Percentiles rank a stretch among this genome's conserved stretches.
Evolutionary conservation across 768 basidiomycete genomes (phyloP).

Genomic region (Termitomyces sp.): DNA sequence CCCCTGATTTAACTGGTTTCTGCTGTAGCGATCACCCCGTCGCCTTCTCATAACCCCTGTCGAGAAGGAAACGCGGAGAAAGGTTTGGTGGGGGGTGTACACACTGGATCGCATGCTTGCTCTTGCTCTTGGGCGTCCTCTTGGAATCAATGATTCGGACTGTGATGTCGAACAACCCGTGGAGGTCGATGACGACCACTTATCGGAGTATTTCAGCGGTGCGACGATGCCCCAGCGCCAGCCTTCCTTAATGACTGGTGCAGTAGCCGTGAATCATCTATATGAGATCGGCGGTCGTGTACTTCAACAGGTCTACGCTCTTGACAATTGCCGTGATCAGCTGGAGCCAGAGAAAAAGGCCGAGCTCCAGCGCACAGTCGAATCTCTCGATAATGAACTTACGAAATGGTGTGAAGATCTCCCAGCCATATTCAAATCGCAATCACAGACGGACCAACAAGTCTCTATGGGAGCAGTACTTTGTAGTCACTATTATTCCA

Average conservation of each 20-base stretch:
- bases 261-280: slow-evolving; percentile 66
- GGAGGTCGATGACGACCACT: slow-evolving; percentile 75
- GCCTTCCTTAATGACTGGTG: slow-evolving; percentile 77
- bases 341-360: slow-evolving; percentile 68
- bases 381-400: slow-evolving; percentile 70
- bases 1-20: slow-evolving; percentile 14
- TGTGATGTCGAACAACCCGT: slow-evolving; percentile 86
- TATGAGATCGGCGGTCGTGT: slow-evolving; percentile 85
- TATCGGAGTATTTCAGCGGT: slow-evolving; percentile 69
- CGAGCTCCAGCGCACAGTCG: slow-evolving; percentile 75
- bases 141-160: slow-evolving; percentile 85
- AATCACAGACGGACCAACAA: slow-evolving; percentile 69
- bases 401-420: slow-evolving; percentile 81
- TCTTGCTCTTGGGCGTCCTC: slow-evolving; percentile 80
- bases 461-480: slow-evolving; percentile 82
- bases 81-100: slow-evolving; percentile 95
- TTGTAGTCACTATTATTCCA: slow-evolving; percentile 86
- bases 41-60: slow-evolving; percentile 63
- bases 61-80: slow-evolving; percentile 85
- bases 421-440: slow-evolving; percentile 69
- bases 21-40: slow-evolving; percentile 69
- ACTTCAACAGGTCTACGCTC: slow-evolving; percentile 75
- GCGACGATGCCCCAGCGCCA: slow-evolving; percentile 48
- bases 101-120: slow-evolving; percentile 90
- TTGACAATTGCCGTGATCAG: slow-evolving; percentile 71